These are phyloP conservation scores for Ehretia macrophylla DNA, from an alignment of 257 asterid species.

Conservation along the genomic window DNA sequence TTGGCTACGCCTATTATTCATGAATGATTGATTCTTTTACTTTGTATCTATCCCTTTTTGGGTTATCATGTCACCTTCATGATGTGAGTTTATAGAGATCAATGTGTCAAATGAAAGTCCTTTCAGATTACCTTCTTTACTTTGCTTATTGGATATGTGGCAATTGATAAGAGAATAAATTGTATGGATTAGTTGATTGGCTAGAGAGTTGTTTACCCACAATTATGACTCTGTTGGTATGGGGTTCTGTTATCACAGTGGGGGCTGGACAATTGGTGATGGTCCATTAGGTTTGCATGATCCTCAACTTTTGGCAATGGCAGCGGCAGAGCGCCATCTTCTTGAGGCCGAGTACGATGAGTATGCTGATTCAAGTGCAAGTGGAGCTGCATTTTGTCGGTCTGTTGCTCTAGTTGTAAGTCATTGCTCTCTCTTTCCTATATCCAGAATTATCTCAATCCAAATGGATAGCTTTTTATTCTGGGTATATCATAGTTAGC, in stretches of 20 bases:
- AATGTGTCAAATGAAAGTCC: too few relatives aligned
- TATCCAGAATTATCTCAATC: not conserved
- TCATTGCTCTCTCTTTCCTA: slow-evolving; percentile 1
- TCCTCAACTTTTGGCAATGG: slow-evolving; percentile 44
- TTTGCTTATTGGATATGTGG: too few relatives aligned
- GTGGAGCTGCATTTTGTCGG: slow-evolving; percentile 52
- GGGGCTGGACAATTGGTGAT: slow-evolving; percentile 42
- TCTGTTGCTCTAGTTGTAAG: slow-evolving; percentile 46
- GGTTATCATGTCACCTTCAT: too few relatives aligned
- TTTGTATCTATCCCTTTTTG: too few relatives aligned
- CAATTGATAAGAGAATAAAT: too few relatives aligned
- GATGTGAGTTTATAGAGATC: too few relatives aligned
- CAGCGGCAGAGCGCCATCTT: slow-evolving; percentile 41
- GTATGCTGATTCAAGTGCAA: slow-evolving; percentile 36
- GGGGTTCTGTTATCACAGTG: slow-evolving; percentile 10
- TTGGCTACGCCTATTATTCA: too few relatives aligned
- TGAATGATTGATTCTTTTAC: too few relatives aligned
- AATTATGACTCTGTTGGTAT: not conserved
- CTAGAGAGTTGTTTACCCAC: not conserved
- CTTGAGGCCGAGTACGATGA: slow-evolving; percentile 44
- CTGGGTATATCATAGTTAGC: too few relatives aligned
- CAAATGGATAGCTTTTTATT: too few relatives aligned
- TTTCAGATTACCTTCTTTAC: too few relatives aligned
- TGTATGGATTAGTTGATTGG: not conserved
- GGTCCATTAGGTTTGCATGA: slow-evolving; percentile 38